Evolutionary conservation across 176 grass and related monocot species (phyloP), one percentile per base, ranked within the genome.

Genomic region (Aechmea fasciata): DNA sequence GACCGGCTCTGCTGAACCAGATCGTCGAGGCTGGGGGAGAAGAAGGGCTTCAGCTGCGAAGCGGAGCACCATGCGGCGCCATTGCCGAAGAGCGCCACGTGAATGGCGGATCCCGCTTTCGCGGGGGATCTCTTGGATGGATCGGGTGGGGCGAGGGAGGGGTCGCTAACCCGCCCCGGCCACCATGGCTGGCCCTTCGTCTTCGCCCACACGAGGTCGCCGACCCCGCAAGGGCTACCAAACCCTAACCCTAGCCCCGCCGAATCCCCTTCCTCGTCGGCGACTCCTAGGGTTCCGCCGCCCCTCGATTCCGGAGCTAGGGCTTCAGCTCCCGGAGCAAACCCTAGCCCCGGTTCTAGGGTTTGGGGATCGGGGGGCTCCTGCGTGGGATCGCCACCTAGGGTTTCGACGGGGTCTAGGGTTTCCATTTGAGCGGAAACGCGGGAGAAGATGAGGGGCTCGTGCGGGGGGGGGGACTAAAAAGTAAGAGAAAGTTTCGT

Each of bases 151-250:
- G 75, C 72, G 54, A 15, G 9, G 13, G 74, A 57, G 1, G 65
- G 74, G 76, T 85, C 33, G 75, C 52, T 77, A 79, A 91, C 88
- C 57, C 72, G 64, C 7, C 49, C 11, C 20, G 62, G 70, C 79
- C 75, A 78, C 75, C 75, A 78, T 8, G 53, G 75, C 54, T 70
- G 79, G 66, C 49, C 57, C 79, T 79, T 87, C 75, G 81, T 69
- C 82, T 77, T 87, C 52, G 59, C 84, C 88, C 88, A 91, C 29
- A 91, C 84, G 18, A 91, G 73, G 67, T 91, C 88, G 33, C 84
- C 88, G 65, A 77, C 76, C 61, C 51, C 28, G 65, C 67, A 69
- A 18, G 65, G 41, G 72, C 13, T 28, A 12, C 17, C 55, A 19
- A 61, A 19, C n/a, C 13, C 55, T 61, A 15, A 9, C 65, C 10